Evolutionary conservation across 2,329 filamentous ascomycete genomes (phyloP).

Genomic region (Aspergillus intermedius): DNA sequence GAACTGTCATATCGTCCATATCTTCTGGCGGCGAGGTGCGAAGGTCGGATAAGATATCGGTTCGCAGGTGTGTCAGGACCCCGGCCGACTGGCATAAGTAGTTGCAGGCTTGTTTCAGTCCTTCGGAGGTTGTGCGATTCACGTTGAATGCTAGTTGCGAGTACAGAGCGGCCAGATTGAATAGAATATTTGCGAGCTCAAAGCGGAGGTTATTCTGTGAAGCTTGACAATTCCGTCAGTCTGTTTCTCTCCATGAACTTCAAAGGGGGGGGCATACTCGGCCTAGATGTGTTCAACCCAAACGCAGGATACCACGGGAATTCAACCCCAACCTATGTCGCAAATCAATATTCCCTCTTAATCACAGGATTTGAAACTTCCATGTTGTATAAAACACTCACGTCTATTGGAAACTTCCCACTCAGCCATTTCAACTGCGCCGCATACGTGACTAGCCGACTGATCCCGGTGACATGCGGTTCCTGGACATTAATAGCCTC

Average conservation of each 20-base stretch:
- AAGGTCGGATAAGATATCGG: constrained; percentile 71
- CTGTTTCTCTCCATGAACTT: not conserved
- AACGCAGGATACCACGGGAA: constrained; percentile 95
- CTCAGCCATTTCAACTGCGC: constrained; percentile 89
- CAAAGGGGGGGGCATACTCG: constrained; percentile 34
- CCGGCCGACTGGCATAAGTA: constrained; percentile 86
- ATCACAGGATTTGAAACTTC: not conserved
- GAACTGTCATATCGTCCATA: constrained; percentile 84
- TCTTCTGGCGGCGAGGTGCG: constrained; percentile 83
- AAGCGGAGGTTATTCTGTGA: constrained; percentile 64
- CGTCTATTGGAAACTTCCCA: constrained; percentile 93
- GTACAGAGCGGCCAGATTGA: constrained; percentile 89
- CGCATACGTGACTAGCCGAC: constrained; percentile 83
- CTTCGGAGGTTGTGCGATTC: constrained; percentile 71
- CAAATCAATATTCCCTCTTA: constrained; percentile 1
- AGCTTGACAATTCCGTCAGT: constrained; percentile 25
- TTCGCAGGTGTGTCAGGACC: constrained; percentile 71
- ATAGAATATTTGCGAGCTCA: constrained; percentile 87
- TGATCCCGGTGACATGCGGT: constrained; percentile 77
- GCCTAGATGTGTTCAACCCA: constrained; percentile 77
- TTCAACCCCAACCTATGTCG: constrained; percentile 72
- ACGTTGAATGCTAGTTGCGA: constrained; percentile 80
- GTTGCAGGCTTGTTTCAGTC: constrained; percentile 79
- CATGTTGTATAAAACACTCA: constrained; percentile 36
- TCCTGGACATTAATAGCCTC: constrained; percentile 88